phyloP scores from a whole-genome alignment of 1,284 basidiomycete genomes.

The Ganoderma sinense region DNA sequence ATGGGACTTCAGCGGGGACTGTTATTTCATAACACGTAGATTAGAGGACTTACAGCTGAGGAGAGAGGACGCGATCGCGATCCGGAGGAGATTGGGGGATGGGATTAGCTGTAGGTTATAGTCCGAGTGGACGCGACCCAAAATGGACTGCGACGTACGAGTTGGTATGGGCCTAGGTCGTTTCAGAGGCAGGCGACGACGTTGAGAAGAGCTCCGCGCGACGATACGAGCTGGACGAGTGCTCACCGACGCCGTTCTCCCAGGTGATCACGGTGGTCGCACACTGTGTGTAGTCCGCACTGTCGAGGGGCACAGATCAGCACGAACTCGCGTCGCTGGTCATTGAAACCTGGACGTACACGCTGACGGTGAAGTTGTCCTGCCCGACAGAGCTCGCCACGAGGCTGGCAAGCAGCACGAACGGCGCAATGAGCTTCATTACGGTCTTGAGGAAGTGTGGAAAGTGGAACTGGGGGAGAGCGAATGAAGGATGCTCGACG shows the following conservation, averaged over 20 bases:
- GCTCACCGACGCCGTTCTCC: neutral
- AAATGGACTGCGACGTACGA: neutral
- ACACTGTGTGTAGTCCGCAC: neutral
- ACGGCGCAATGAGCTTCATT: neutral
- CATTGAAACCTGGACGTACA: neutral
- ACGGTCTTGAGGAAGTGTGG: too few species aligned
- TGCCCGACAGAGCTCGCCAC: neutral
- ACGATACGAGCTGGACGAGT: neutral
- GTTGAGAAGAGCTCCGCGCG: neutral
- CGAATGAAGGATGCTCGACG: too few species aligned
- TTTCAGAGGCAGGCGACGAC: too few species aligned
- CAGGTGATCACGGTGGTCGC: neutral
- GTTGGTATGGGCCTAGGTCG: neutral
- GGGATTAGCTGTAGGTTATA: too few species aligned
- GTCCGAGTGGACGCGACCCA: too few species aligned
- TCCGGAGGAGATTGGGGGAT: neutral
- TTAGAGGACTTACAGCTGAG: neutral
- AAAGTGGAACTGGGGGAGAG: too few species aligned
- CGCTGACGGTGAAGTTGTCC: neutral
- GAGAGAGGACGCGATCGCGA: neutral
- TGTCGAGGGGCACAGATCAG: neutral
- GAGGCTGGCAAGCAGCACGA: neutral
- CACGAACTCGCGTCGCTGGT: neutral
- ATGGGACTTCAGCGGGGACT: neutral
- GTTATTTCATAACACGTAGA: neutral